Evolutionary conservation across 192 early-diverging fungal species (phyloP).

Genomic region (Funneliformis geosporum): DNA sequence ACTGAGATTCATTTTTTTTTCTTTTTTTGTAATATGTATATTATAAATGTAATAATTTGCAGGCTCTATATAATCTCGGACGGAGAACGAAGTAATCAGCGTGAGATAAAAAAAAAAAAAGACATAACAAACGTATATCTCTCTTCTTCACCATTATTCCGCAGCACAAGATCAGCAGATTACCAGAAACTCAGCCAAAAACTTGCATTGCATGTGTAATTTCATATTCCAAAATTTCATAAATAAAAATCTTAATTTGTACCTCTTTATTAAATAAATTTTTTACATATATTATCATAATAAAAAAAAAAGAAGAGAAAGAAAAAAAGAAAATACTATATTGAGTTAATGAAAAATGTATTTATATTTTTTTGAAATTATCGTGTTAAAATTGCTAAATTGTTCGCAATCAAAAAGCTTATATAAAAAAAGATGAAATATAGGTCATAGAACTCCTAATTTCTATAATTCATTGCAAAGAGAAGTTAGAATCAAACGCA

Average conservation of each 20-base stretch:
- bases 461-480: neutral
- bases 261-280: neutral
- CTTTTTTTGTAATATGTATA: neutral
- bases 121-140: too few species aligned
- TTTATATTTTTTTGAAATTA: neutral
- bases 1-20: slow-evolving; percentile 63
- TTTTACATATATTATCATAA: neutral
- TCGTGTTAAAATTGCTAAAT: neutral
- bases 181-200: neutral
- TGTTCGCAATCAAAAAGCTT: neutral
- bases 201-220: neutral
- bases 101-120: neutral
- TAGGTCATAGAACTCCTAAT: neutral
- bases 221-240: neutral
- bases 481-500: neutral
- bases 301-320: neutral
- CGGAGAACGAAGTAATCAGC: too few species aligned
- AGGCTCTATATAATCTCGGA: neutral
- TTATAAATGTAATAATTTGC: neutral
- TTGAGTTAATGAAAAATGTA: too few species aligned
- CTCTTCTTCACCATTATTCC: neutral
- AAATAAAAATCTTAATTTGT: neutral
- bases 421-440: neutral
- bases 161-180: neutral
- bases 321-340: too few species aligned